Evolutionary conservation across 2,329 filamentous ascomycete species (phyloP), one percentile per base, ranked within the genome.

Genomic region (Trichophyton benhamiae): DNA sequence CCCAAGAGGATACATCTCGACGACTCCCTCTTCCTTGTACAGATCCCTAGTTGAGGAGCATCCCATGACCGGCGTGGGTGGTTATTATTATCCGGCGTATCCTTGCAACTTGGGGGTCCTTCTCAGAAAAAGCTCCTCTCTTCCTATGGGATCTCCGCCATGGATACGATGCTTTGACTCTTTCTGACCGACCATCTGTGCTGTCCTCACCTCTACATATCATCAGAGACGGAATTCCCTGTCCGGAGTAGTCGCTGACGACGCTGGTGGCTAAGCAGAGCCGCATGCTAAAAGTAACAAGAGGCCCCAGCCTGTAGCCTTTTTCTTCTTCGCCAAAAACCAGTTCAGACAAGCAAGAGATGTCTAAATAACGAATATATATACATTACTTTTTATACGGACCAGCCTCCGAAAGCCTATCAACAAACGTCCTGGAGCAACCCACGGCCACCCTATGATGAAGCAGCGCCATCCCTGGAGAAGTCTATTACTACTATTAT

Each of bases 31-130:
- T 11, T 53, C 48, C 48, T 49, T 49, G 46, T 49, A 49, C 46
- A 53, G 48, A 53, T 53, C 48, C 22, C 48, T 22, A 53, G 48
- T 53, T 53, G 25, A 53, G 20, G 9, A 53, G 48, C 48, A 53
- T 53, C 48, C 48, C 48, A 53, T 53, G 48, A 53, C 48, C 22
- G 48, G 46, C 22, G 46, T 49, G 46, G 46, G 20, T 25, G 48
- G 48, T 53, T 53, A 53, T 53, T 53, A 53, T 53, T 53, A 53
- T 53, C 48, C 48, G 48, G 22, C 22, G 25, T 30, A 53, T 53
- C 48, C 48, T 53, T 53, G 48, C 48, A 53, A 36, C 33, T 9
- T 9, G 20, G 25, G 15, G 22, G 9, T 7, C 48, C 9, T 27
- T 5, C 25, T 27, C 25, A 27, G 25, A 3, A 22, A 53, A 22